A percentile compares a stretch with the other conserved stretches of the same genome.
These are phyloP conservation scores for Boletus vermiculosoides DNA, from an alignment of 768 basidiomycete genomes.

Conservation along the genomic window DNA sequence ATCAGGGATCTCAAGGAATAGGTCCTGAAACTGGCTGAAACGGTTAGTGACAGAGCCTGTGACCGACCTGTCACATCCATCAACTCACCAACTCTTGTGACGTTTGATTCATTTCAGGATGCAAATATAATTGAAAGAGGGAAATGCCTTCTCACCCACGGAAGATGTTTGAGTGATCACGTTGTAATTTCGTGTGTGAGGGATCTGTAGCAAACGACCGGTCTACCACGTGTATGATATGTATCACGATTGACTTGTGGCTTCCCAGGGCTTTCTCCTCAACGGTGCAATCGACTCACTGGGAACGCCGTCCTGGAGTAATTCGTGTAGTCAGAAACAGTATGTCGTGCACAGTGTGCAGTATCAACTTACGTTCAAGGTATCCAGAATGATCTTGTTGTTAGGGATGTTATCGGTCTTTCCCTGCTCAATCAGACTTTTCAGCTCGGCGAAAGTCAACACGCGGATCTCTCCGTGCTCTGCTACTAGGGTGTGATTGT, in stretches of 20 bases:
- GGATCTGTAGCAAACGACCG: background rate
- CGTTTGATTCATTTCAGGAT: conserved; percentile 10
- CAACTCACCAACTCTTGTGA: conserved; percentile 1
- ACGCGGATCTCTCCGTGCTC: conserved; percentile 39
- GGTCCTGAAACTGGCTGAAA: background rate
- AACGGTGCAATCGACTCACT: conserved; percentile 51
- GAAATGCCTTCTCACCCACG: conserved; percentile 13
- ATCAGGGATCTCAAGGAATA: background rate
- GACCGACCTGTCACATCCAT: conserved; percentile 7
- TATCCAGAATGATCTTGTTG: conserved; percentile 69
- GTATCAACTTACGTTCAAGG: conserved; percentile 52
- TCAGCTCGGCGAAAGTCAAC: conserved; percentile 66
- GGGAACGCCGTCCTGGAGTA: conserved; percentile 49
- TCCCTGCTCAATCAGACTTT: conserved; percentile 69
- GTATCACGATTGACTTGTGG: conserved; percentile 16
- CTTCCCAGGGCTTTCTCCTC: conserved; percentile 73
- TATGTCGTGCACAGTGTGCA: background rate
- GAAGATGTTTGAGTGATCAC: conserved; percentile 5
- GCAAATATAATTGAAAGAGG: conserved; percentile 1
- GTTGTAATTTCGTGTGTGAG: conserved; percentile 16
- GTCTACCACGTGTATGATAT: conserved; percentile 18
- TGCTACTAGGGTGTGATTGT: conserved; percentile 1
- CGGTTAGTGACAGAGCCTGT: background rate
- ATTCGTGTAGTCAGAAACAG: conserved; percentile 1
- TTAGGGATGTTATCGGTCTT: conserved; percentile 74